Evolutionary conservation across 2,329 filamentous ascomycete species (phyloP).

Genomic region (Trichophyton equinum): DNA sequence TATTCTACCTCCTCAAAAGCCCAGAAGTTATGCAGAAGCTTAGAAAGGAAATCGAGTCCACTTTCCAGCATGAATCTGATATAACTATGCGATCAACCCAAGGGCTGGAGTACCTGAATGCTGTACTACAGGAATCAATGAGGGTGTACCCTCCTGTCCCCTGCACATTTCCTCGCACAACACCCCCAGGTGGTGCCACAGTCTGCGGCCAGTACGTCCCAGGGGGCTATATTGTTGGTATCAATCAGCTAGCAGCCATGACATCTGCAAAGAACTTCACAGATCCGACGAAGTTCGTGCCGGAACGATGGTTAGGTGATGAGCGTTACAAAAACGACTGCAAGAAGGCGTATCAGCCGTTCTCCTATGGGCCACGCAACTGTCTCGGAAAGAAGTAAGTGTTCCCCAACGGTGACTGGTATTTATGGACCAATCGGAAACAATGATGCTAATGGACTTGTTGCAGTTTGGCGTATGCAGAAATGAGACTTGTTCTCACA

Average conservation of each 20-base stretch:
- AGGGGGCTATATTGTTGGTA: not conserved
- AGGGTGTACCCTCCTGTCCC: not conserved
- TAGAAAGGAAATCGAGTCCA: not conserved
- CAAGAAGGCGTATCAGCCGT: conserved; percentile 13
- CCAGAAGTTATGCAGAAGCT: not conserved
- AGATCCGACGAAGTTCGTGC: conserved; percentile 15
- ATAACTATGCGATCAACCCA: not conserved
- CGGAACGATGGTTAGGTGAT: conserved; percentile 15
- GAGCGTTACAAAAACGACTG: conserved; percentile 9
- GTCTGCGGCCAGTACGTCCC: not conserved
- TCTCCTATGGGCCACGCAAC: conserved; percentile 12
- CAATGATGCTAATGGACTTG: not conserved
- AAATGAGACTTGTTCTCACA: conserved; percentile 16
- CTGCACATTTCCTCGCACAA: not conserved
- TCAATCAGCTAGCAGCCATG: not conserved
- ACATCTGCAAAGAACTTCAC: conserved; percentile 15
- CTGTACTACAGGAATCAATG: not conserved
- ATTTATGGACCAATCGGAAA: not conserved
- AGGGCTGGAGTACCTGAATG: not conserved
- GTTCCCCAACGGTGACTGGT: not conserved
- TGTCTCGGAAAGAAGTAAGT: conserved; percentile 15
- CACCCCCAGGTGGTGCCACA: not conserved
- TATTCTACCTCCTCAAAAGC: not conserved
- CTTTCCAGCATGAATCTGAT: not conserved
- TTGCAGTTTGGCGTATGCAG: conserved; percentile 13